Evolutionary conservation across 1,284 basidiomycete species (phyloP), one percentile per base, ranked within the genome.

Genomic region (Naganishia cerealis): DNA sequence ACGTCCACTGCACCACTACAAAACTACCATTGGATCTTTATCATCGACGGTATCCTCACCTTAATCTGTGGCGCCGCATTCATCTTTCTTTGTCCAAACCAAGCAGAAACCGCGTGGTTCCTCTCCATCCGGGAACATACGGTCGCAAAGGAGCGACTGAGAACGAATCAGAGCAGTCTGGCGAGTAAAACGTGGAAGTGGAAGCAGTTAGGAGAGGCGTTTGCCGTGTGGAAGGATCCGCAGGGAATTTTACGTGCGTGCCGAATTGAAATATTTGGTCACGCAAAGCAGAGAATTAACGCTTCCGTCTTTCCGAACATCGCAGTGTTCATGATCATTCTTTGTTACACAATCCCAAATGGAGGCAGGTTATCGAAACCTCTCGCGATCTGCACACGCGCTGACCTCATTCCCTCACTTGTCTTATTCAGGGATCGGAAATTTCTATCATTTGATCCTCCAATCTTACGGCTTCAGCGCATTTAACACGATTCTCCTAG

Each of bases 21-120:
- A 43, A 72, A 70, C 52, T 78, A 75, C 72, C 71, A 73, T 40
- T 77, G 74, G 75, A 77, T 77, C 65, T 77, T 76, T 67, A 66
- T 77, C 59, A 69, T 77, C 67, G 75, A 76, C 62, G 75, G 75
- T 13, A 71, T 65, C 40, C 65, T 78, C 61, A 79, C 78, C 21
- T 65, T 76, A 38, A 42, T 77, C 56, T 75, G 74, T 40, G 73
- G 73, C 12, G 26, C 66, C 24, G 56, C 76, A 26, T 77, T 76
- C 65, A 58, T 78, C 26, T 57, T 67, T 36, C 50, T 75, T 6
- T 77, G 75, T 55, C 78, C 77, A 3, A 75, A 77, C 58, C 73
- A 72, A 42, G 77, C 75, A 3, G 72, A 74, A 42, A 71, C 65
- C 5, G 72, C 71, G 16, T 66, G 67, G 39, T 72, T 74, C 63